phyloP scores from a whole-genome alignment of 2,329 filamentous ascomycete species.

The Fusarium guadeloupense region DNA sequence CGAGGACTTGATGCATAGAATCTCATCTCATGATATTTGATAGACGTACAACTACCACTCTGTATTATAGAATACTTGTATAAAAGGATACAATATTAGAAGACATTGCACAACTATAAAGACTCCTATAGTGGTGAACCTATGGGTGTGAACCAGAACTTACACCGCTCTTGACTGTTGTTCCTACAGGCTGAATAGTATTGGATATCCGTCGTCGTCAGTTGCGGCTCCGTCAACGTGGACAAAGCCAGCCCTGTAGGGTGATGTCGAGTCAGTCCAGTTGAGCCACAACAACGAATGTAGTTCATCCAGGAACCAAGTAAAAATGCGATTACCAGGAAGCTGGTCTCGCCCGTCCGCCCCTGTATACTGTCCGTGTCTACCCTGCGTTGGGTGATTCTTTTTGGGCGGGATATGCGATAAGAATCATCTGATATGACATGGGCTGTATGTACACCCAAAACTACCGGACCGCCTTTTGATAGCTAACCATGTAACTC shows the following conservation, averaged over 20 bases:
- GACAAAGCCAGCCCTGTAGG: constrained; percentile 3
- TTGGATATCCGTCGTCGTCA: not conserved
- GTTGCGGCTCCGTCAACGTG: not conserved
- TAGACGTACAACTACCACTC: constrained; percentile 15
- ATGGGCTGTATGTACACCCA: constrained; percentile 3
- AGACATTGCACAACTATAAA: not conserved
- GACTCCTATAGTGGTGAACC: not conserved
- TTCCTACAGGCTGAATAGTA: not conserved
- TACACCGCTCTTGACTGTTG: constrained; percentile 1
- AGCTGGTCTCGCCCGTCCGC: constrained; percentile 3
- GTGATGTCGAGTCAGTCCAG: constrained; percentile 9
- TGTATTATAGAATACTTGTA: constrained; percentile 4
- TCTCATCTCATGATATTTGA: constrained; percentile 33
- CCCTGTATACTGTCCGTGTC: not conserved
- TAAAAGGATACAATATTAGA: too few relatives aligned
- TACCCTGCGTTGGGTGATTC: constrained; percentile 31
- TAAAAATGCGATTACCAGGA: not conserved
- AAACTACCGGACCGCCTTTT: constrained; percentile 39
- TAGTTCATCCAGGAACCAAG: constrained; percentile 8
- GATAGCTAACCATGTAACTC: not conserved
- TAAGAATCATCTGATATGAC: constrained; percentile 45
- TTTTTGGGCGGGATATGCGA: constrained; percentile 28
- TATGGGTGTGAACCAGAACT: not conserved
- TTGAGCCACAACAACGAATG: not conserved
- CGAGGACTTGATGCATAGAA: constrained; percentile 29